These are phyloP conservation scores for Rhodotorula sp. DNA, from an alignment of 1,284 basidiomycete species.

Conservation along the genomic window DNA sequence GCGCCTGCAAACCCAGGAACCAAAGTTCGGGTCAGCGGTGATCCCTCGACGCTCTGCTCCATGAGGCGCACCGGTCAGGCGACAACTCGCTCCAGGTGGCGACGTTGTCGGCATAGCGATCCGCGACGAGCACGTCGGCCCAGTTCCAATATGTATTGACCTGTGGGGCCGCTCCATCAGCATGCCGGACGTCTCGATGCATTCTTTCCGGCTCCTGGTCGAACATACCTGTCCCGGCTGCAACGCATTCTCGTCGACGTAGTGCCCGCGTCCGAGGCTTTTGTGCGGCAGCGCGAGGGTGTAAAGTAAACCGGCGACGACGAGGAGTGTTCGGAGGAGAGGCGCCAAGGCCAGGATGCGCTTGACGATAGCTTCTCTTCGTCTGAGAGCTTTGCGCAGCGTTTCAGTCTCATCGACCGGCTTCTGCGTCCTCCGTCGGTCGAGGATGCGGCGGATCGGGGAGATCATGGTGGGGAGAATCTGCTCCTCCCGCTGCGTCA, in stretches of 20 bases:
- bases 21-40: slow-evolving; percentile 14
- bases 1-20: slow-evolving; percentile 56
- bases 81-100: slow-evolving; percentile 60
- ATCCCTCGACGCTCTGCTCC: slow-evolving; percentile 4
- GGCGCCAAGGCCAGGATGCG: slow-evolving; percentile 10
- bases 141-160: slow-evolving; percentile 85
- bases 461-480: neutral
- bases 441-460: neutral
- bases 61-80: slow-evolving; percentile 64
- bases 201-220: neutral
- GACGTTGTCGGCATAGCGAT: slow-evolving; percentile 68
- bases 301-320: slow-evolving; percentile 40
- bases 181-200: neutral
- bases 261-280: slow-evolving; percentile 65
- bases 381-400: neutral
- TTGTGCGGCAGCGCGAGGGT: slow-evolving; percentile 36
- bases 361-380: neutral
- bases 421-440: neutral
- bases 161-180: slow-evolving; percentile 52
- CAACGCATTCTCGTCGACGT: slow-evolving; percentile 90
- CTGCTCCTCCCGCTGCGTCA: neutral
- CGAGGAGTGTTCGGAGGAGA: slow-evolving; percentile 28
- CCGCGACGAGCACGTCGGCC: slow-evolving; percentile 80
- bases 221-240: slow-evolving; percentile 75
- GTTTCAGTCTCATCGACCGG: neutral